phyloP scores from a whole-genome alignment of 1,284 basidiomycete species.

The Sphagnurus paluster region DNA sequence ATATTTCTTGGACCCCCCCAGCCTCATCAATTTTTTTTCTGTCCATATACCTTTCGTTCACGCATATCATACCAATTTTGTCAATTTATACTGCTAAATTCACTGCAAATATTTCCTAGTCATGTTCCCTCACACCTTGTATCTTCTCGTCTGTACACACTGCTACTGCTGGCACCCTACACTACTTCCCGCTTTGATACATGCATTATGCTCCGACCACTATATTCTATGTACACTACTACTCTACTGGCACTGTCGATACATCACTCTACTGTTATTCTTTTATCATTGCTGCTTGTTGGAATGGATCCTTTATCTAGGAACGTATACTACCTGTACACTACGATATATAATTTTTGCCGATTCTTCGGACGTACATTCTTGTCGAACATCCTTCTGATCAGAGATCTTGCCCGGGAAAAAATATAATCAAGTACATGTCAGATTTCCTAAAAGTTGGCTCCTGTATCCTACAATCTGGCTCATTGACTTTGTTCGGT shows the following conservation, averaged over 20 bases:
- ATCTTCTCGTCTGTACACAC: constrained; percentile 5
- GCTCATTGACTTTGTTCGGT: constrained; percentile 7
- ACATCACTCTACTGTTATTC: constrained; percentile 8
- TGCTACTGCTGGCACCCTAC: constrained; percentile 10
- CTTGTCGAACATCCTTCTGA: too few relatives aligned
- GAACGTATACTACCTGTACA: constrained; percentile 10
- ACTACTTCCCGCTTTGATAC: constrained; percentile 2
- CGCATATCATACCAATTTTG: constrained; percentile 14
- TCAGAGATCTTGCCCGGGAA: too few relatives aligned
- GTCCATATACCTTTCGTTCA: constrained; percentile 8
- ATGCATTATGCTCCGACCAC: constrained; percentile 14
- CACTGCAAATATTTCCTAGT: constrained; percentile 16
- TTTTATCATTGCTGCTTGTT: constrained; percentile 1
- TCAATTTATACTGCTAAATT: constrained; percentile 13
- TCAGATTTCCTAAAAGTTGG: not conserved
- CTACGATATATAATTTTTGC: constrained; percentile 8
- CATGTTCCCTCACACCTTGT: constrained; percentile 3
- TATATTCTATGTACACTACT: constrained; percentile 19
- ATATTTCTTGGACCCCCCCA: constrained; percentile 5
- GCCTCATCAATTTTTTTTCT: constrained; percentile 10
- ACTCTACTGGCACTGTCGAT: constrained; percentile 7
- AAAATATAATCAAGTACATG: too few relatives aligned
- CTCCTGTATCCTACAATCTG: constrained; percentile 9
- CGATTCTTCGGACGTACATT: too few relatives aligned
- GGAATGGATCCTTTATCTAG: constrained; percentile 5